Conservation (phyloP, 1,139 yeast species). For the Kurtzmaniella quercitrusa region DNA sequence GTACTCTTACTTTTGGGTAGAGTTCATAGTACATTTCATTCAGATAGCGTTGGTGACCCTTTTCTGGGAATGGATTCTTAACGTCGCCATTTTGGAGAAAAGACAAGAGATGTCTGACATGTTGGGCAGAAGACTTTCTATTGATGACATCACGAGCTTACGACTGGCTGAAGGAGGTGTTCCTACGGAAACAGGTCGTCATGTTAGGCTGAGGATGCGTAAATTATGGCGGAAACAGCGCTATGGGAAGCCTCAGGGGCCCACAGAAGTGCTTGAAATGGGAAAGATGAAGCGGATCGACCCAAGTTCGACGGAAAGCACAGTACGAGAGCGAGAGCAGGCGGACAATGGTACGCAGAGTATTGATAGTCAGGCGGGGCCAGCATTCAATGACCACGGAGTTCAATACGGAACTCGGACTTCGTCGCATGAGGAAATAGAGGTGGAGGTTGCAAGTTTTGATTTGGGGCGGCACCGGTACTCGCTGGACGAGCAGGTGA, state of each 20-base stretch:
- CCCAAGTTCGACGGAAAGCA: neutral
- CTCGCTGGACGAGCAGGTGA: neutral
- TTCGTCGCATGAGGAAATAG: neutral
- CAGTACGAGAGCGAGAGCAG: too few relatives aligned
- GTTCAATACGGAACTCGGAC: neutral
- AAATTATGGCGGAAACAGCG: neutral
- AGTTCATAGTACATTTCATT: slow-evolving; percentile 30
- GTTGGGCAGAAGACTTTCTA: slow-evolving; percentile 43
- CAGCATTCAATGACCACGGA: neutral
- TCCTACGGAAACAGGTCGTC: neutral
- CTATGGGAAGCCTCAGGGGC: neutral
- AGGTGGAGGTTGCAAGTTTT: neutral
- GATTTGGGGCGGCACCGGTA: neutral
- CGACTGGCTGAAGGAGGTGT: slow-evolving; percentile 4
- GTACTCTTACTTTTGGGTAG: slow-evolving; percentile 37
- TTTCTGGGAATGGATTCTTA: slow-evolving; percentile 52
- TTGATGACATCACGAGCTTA: slow-evolving; percentile 30
- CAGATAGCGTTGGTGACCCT: slow-evolving; percentile 37
- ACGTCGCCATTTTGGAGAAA: slow-evolving; percentile 39
- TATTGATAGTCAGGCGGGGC: too few relatives aligned
- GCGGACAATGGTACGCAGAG: too few relatives aligned
- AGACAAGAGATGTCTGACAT: slow-evolving; percentile 42
- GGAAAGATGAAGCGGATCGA: neutral
- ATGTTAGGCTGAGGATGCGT: neutral
- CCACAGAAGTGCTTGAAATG: neutral